Evolutionary conservation across 441 rosid species (phyloP), one percentile per base, ranked within the genome.

Genomic region (Breynia disticha): DNA sequence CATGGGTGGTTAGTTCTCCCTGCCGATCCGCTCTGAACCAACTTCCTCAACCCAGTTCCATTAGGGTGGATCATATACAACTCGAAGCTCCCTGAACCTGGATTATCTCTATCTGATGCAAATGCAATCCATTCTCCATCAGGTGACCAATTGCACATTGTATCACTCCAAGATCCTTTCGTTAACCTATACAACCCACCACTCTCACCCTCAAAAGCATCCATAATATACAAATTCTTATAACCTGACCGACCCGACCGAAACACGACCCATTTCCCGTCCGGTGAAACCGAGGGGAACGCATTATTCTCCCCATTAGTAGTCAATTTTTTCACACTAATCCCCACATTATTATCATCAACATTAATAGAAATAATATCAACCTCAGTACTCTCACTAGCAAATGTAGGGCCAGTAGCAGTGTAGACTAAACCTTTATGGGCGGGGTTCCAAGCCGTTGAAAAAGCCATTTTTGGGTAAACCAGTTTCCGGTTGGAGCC

Each of bases 81-180:
- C 66, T 73, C 81, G 39, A 78, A 90, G 50, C 94, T 86, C 7
- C 91, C 94, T 0, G 82, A 74, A 50, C 91, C 86, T 1, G 97
- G 89, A 32, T 50, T 46, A 42, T 76, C 78, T 19, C 91, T 54
- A 48, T 90, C 97, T 0, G 95, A 90, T n/a, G 97, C 78, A 49
- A 84, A 90, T 0, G 82, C 87, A 2, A 90, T 86, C 89, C 82
- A 81, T 3, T 86, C 78, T 0, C 95, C 89, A 21, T 72, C 73
- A 0, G 94, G 89, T 21, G 95, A 90, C 97, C 95, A 90, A 52
- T 7, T 73, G 21, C 86, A 75, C 95, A 90, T 90, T 0, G 95
- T 87, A 45, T 86, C 97, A 0, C 71, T 77, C 97, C 97, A 86
- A 4, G 80, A 74, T 46, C 97, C 95, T 9, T 79, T 73, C 0